Evolutionary conservation across 2,329 filamentous ascomycete species (phyloP).

Genomic region (Metarhizium sp.): DNA sequence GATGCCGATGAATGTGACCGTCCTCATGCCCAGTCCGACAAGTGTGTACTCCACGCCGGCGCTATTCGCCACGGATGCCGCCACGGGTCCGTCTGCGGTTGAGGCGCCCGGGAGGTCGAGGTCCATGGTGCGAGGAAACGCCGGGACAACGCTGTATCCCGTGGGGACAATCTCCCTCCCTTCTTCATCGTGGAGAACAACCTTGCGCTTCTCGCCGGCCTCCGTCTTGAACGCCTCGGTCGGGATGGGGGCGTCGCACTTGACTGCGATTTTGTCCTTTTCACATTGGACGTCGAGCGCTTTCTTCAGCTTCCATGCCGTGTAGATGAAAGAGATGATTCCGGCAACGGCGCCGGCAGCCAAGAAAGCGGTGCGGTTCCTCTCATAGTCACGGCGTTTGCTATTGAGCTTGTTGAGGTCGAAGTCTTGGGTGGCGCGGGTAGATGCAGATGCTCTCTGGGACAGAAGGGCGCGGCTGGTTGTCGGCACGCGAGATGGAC

Average conservation of each 20-base stretch:
- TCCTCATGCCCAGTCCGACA: constrained; percentile 77
- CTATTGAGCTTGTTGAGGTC: constrained; percentile 39
- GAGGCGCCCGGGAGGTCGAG: constrained; percentile 36
- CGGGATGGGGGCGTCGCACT: constrained; percentile 28
- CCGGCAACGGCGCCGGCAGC: constrained; percentile 40
- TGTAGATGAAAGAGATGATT: constrained; percentile 40
- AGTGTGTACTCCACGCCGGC: constrained; percentile 68
- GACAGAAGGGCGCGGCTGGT: constrained; percentile 20
- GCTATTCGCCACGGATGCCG: constrained; percentile 27
- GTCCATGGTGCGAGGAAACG: constrained; percentile 65
- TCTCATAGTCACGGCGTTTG: constrained; percentile 39
- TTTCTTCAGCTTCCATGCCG: constrained; percentile 40
- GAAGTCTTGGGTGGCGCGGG: constrained; percentile 36
- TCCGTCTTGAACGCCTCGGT: constrained; percentile 38
- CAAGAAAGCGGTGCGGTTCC: constrained; percentile 41
- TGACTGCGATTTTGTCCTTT: constrained; percentile 32
- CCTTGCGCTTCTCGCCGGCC: constrained; percentile 42
- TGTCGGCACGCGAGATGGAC: constrained; percentile 6
- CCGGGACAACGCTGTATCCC: constrained; percentile 68
- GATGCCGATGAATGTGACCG: constrained; percentile 80
- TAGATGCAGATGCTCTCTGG: constrained; percentile 11
- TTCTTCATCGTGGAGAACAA: constrained; percentile 56
- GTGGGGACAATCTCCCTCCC: constrained; percentile 70
- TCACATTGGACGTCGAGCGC: constrained; percentile 24
- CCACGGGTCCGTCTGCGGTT: constrained; percentile 20